Evolutionary conservation across 2,329 filamentous ascomycete species (phyloP).

Genomic region (Ascochyta koolunga): DNA sequence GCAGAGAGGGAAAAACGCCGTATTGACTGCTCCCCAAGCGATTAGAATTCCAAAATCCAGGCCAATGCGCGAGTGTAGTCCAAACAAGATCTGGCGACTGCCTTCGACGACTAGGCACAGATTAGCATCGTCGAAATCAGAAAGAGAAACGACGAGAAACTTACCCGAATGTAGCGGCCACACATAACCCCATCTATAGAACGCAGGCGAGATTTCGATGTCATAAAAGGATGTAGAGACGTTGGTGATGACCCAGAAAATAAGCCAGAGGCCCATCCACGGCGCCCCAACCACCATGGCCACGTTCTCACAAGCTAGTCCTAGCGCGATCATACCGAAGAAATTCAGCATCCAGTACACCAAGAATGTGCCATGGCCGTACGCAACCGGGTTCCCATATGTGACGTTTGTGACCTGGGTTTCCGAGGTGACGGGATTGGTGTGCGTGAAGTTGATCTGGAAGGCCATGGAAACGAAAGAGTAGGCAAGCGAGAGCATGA

Average conservation of each 20-base stretch:
- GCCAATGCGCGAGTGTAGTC: constrained; percentile 62
- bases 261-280: constrained; percentile 68
- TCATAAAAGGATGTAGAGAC: constrained; percentile 66
- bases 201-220: constrained; percentile 62
- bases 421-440: constrained; percentile 53
- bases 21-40: constrained; percentile 62
- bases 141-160: not conserved
- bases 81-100: constrained; percentile 66
- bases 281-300: constrained; percentile 67
- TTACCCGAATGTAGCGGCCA: constrained; percentile 66
- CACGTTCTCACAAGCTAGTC: constrained; percentile 68
- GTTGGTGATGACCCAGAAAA: constrained; percentile 72
- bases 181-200: constrained; percentile 68
- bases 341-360: constrained; percentile 71
- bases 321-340: constrained; percentile 67
- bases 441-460: constrained; percentile 62
- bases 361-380: constrained; percentile 63
- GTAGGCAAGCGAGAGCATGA: constrained; percentile 68
- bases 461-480: constrained; percentile 69
- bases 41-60: constrained; percentile 67
- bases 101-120: constrained; percentile 60
- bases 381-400: constrained; percentile 58
- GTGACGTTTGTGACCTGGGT: constrained; percentile 48
- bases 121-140: constrained; percentile 23
- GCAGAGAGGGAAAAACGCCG: constrained; percentile 59